Base-by-base conservation (phyloP, 176 grass and related monocot genomes). In the Alloteropsis semialata region DNA sequence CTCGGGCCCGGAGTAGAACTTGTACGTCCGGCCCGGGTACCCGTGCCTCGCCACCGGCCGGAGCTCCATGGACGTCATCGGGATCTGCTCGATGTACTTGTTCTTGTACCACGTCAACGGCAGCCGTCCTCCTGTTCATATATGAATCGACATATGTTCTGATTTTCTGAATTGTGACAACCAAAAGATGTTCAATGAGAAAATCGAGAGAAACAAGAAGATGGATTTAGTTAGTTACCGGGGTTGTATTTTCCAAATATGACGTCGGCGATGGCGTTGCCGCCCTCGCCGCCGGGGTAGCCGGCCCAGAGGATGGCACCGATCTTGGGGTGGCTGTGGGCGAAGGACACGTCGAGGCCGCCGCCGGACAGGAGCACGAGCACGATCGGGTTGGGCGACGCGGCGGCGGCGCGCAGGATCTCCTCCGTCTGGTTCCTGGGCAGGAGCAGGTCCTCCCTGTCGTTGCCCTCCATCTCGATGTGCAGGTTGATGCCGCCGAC, bases 241-340 rank as follows among this genome's bases (percentile, higher is more conserved):
- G 85, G 85, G 65, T 87, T 82, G 21, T 87, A 75, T 75, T 32
- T 51, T 66, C 85, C 85, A 24, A 75, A 82, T 10, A 87, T 65
- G 41, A 87, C 69, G 68, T 88, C 74, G 16, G 86, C 80, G 19
- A 88, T 88, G 55, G 80, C 73, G 9, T 46, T 76, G 10, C 86
- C 86, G 43, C 86, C 86, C 72, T 60, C 86, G 14, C 83, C 62
- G 49, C 86, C 86, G 28, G 80, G 86, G 69, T 88, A 88, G 9
- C 86, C 80, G 5, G 58, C 87, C 91, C 87, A 93, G 13, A 93
- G 36, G 24, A 90, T 84, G 38, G 84, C 84, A 1, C 87, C 84
- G 14, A 93, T 87, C 46, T 93, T 93, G 22, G 87, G 84, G 69
- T 93, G 65, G 42, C 69, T 58, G 15, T 92, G 80, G 12, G 83